phyloP scores from a whole-genome alignment of 352 stramenopile species.

The Pythium utonaiense region DNA sequence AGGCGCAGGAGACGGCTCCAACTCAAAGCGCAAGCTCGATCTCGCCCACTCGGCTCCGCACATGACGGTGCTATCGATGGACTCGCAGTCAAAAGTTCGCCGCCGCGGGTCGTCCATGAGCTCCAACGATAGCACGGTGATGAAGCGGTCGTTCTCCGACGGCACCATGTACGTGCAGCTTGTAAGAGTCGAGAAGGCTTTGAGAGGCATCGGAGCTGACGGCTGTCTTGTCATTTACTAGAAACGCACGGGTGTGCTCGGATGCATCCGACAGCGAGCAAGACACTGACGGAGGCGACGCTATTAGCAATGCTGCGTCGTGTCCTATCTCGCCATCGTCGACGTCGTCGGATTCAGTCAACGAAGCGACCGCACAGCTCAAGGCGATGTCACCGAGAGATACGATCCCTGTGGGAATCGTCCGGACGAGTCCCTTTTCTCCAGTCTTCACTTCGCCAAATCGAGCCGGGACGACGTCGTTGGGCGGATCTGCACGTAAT shows the following conservation, averaged over 20 bases:
- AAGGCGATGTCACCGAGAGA: constrained; percentile 22
- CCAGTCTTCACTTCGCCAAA: constrained; percentile 20
- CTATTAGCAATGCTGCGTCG: constrained; percentile 7
- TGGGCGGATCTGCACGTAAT: background rate
- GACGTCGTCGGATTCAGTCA: constrained; percentile 20
- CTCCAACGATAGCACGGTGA: constrained; percentile 21
- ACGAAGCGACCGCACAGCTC: constrained; percentile 22
- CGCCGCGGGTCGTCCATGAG: constrained; percentile 36
- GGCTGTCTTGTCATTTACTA: constrained; percentile 3
- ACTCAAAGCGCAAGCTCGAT: constrained; percentile 73
- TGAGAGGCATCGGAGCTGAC: background rate
- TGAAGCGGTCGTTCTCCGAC: constrained; percentile 66
- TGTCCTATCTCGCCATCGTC: constrained; percentile 27
- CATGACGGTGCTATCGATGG: constrained; percentile 27
- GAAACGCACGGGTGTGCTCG: constrained; percentile 13
- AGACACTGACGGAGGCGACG: constrained; percentile 10
- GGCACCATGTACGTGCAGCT: constrained; percentile 59
- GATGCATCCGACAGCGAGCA: constrained; percentile 21
- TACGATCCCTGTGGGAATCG: constrained; percentile 6
- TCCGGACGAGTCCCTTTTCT: constrained; percentile 20
- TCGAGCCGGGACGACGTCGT: background rate
- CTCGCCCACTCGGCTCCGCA: constrained; percentile 22
- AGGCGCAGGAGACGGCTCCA: constrained; percentile 30
- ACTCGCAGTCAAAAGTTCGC: constrained; percentile 52
- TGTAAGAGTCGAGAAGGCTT: too few relatives aligned